phyloP scores from a whole-genome alignment of 208 protist species.

The Trypanosoma scelopori region DNA sequence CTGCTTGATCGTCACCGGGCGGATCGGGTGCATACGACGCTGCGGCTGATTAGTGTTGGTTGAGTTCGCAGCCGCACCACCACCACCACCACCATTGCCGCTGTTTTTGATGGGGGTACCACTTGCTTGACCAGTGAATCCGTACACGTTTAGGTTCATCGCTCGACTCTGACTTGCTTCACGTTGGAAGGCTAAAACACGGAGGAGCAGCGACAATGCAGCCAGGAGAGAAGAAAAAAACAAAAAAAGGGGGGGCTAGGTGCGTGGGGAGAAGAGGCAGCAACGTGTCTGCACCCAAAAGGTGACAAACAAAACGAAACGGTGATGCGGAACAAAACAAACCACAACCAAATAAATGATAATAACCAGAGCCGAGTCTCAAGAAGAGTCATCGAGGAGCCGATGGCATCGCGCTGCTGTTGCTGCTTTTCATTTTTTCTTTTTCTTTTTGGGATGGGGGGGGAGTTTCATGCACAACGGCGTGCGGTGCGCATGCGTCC shows the following conservation, averaged over 20 bases:
- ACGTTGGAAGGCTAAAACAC: not conserved
- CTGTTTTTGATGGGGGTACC: not conserved
- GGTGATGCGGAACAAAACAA: no score
- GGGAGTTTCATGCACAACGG: no score
- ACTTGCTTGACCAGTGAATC: conserved; percentile 9
- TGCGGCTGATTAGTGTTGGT: conserved; percentile 34
- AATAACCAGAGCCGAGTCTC: no score
- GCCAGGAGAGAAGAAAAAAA: conserved; percentile 17
- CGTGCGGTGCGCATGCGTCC: no score
- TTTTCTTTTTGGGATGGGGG: no score
- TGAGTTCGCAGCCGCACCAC: conserved; percentile 1
- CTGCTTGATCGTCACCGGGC: conserved; percentile 89
- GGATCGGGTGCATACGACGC: conserved; percentile 83
- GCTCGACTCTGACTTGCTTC: not conserved
- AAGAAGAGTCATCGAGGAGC: no score
- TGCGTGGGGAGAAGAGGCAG: no score
- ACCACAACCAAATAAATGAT: no score
- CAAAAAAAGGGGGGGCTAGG: conserved; percentile 9
- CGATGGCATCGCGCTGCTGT: not conserved
- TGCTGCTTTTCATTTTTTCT: no score
- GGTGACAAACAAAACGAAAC: not conserved
- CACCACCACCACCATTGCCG: conserved; percentile 1
- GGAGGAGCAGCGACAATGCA: not conserved
- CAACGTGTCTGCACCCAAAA: no score
- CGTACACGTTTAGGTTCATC: conserved; percentile 20